A percentile compares a stretch with the other conserved stretches of the same genome.
Conservation (phyloP, 2,329 filamentous ascomycete genomes). For the Fusarium chuoi region DNA sequence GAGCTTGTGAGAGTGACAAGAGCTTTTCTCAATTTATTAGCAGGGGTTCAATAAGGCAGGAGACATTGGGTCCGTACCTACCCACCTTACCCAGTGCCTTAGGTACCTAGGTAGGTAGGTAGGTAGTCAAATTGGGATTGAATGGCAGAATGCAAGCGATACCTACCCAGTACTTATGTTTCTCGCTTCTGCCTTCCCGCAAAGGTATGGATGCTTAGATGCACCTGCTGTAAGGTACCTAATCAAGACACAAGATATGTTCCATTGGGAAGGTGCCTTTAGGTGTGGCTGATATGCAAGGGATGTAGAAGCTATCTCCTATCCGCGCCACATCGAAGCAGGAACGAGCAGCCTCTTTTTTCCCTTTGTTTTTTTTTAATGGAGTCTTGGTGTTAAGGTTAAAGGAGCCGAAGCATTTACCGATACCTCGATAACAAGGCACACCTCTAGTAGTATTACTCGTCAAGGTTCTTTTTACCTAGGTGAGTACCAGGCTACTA, state of each 20-base stretch:
- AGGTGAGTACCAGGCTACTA: background rate
- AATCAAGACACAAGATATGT: background rate
- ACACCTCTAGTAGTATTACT: background rate
- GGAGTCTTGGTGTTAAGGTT: conserved; percentile 8
- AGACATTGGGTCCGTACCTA: background rate
- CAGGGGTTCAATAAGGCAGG: background rate
- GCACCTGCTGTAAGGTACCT: too few species aligned
- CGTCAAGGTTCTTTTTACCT: background rate
- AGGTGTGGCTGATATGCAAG: conserved; percentile 1
- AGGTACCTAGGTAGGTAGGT: background rate
- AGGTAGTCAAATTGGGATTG: background rate
- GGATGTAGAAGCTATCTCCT: background rate
- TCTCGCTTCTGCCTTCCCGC: background rate
- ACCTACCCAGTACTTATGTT: too few species aligned
- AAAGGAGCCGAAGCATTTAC: conserved; percentile 2
- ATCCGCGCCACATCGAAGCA: conserved; percentile 2
- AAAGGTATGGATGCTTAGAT: background rate
- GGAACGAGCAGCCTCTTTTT: background rate
- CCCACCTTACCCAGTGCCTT: too few species aligned
- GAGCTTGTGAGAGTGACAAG: background rate
- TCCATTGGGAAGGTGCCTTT: background rate
- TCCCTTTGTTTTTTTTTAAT: background rate
- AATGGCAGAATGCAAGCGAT: background rate
- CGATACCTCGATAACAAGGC: background rate
- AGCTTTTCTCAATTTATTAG: background rate